Base-by-base conservation (phyloP, 176 grass and related monocot genomes). In the Guadua angustifolia region DNA sequence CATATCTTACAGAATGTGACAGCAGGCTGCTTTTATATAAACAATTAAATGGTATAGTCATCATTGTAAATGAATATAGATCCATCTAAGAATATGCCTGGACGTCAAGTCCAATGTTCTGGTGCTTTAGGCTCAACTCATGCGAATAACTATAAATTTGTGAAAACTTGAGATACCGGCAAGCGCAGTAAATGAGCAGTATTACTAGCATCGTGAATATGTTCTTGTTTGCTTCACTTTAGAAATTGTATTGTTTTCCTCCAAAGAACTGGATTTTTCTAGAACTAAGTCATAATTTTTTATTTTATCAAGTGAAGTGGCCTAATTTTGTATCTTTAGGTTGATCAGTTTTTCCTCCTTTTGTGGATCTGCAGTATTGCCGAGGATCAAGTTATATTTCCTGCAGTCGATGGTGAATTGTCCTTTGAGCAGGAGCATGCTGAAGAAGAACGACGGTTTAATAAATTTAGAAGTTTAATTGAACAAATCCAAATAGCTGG, bases 361-460 rank as follows among this genome's bases (percentile, higher is more conserved):
- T 79, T 36, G 46, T 75, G 67, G 19, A 9, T 73, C 32, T 82
- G 71, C 90, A 97, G 95, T 88, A 76, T 91, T 61, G 95, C 90
- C 3, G 95, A 97, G 66, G 90, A 97, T 88, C 88, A 91, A 90
- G 80, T 97, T 76, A 91, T 97, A 91, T 97, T 92, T 87, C 95
- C 95, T 75, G 92, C 95, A 75, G 95, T 92, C 7, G 81, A 92
- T 79, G 68, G 80, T 76, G 69, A 85, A 71, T 76, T 89, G 1
- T 92, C 82, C 51, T 88, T 94, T 91, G 74, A 86, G 65, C 71
- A 92, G 86, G 95, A 91, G 81, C 95, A 97, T 76, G 91, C 86
- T 74, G 84, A 94, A 63, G 92, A 97, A 66, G 82, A 94, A 65
- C 74, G 18, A 12, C 69, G 67, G 19, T 91, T 97, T 71, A 94